A percentile compares a stretch with the other conserved stretches of the same genome.
These are phyloP conservation scores for Teunomyces stri DNA, from an alignment of 805 yeast genomes.

Conservation along the genomic window DNA sequence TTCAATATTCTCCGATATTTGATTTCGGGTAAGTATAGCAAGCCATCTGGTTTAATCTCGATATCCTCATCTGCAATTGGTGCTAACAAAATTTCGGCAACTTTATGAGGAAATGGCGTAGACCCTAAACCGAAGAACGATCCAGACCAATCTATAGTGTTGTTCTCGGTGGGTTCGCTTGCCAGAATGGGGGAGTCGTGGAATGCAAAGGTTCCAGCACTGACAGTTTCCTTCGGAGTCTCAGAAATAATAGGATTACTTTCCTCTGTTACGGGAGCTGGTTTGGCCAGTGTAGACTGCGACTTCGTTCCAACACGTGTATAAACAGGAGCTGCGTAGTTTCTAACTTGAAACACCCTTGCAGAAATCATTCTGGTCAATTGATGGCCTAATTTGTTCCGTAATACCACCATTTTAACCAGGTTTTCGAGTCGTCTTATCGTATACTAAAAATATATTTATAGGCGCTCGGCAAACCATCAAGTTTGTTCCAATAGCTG, in stretches of 20 bases:
- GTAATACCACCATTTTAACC: background rate
- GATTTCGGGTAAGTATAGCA: conserved; percentile 89
- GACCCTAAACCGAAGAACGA: conserved; percentile 85
- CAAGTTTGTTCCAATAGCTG: background rate
- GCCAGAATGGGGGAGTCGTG: conserved; percentile 22
- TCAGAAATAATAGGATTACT: background rate
- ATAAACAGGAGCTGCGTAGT: conserved; percentile 11
- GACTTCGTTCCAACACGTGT: conserved; percentile 6
- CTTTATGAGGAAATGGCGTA: conserved; percentile 64
- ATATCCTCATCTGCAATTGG: conserved; percentile 70
- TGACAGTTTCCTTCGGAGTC: background rate
- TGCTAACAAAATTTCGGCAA: conserved; percentile 58
- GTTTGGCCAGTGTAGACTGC: background rate
- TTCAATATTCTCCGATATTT: conserved; percentile 88
- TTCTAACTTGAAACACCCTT: background rate
- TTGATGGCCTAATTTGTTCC: background rate
- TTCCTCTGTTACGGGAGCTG: background rate
- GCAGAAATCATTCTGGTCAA: background rate
- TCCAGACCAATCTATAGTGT: conserved; percentile 69
- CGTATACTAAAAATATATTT: background rate
- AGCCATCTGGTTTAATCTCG: conserved; percentile 94
- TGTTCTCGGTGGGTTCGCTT: conserved; percentile 8
- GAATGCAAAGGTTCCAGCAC: conserved; percentile 9
- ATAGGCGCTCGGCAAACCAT: background rate
- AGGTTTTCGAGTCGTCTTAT: background rate